Conservation (phyloP, 2,329 filamentous ascomycete genomes). For the Alternaria viburni region DNA sequence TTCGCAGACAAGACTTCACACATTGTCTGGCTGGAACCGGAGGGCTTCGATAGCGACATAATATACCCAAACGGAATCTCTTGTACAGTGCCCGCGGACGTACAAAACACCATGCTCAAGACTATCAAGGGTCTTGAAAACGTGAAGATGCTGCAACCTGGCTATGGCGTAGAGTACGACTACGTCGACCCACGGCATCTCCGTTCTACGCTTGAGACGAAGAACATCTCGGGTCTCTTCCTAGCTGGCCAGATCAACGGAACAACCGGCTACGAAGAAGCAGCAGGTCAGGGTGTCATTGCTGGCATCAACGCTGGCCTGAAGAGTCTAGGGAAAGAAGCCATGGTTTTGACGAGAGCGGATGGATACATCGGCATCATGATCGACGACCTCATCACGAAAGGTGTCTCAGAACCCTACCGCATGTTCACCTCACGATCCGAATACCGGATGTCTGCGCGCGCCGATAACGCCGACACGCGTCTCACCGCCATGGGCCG, state of each 20-base stretch:
- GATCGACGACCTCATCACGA: conserved; percentile 97
- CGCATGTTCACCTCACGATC: conserved; percentile 97
- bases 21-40: conserved; percentile 95
- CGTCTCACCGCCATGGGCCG: conserved; percentile 82
- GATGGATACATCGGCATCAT: conserved; percentile 98
- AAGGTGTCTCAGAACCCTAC: conserved; percentile 95
- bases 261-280: conserved; percentile 97
- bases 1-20: conserved; percentile 82
- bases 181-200: conserved; percentile 94
- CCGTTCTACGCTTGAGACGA: conserved; percentile 90
- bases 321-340: conserved; percentile 69
- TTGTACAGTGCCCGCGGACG: conserved; percentile 92
- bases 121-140: conserved; percentile 89
- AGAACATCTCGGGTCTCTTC: conserved; percentile 85
- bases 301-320: conserved; percentile 94
- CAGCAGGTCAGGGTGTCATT: conserved; percentile 88
- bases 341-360: conserved; percentile 74
- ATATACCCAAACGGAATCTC: conserved; percentile 97
- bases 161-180: conserved; percentile 98
- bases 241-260: conserved; percentile 97
- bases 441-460: conserved; percentile 91
- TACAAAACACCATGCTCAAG: conserved; percentile 82
- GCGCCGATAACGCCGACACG: conserved; percentile 91
- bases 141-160: conserved; percentile 89
- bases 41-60: conserved; percentile 87